Base-by-base conservation (phyloP, 2,329 filamentous ascomycete genomes). In the Pseudogymnoascus sp. region DNA sequence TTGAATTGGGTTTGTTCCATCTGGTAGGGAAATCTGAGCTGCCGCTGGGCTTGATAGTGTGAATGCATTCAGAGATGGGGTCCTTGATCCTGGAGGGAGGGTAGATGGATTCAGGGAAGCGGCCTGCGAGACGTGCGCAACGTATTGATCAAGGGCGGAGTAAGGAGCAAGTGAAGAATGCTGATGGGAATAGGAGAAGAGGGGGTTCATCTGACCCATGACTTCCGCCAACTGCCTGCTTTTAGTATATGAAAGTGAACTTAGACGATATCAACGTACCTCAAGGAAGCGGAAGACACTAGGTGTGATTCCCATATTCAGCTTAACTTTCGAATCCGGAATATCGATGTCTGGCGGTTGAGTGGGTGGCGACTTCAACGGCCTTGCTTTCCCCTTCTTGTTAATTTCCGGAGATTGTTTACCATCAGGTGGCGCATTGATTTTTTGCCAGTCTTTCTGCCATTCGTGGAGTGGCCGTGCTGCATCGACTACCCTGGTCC, bases 391-490 rank as follows among this genome's bases (percentile, higher is more conserved):
- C 70, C 76, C 75, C 76, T 87, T 87, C 72, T 87, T 87, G 71
- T 80, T 85, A 80, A 87, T 83, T 68, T 87, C 84, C 0, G 84
- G 84, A 1, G 84, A 87, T 62, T 78, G 73, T 69, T 84, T 86
- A 59, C 72, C 74, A 65, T 86, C 83, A 6, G 64, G 60, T 61
- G 78, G 76, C 1, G 76, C 71, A 71, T 87, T 87, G 43, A 83
- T 71, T 68, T 76, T 81, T 63, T 79, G 77, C 84, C 84, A 87
- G 22, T 87, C 84, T 73, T 87, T 87, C 66, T 81, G 76, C 84
- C 84, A 87, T 64, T 80, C 78, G 65, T 87, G 84, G 25, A 80
- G 76, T 2, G 84, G 84, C 67, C 82, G 81, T 12, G 84, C 83
- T 6, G 82, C 82, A 47, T 85, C 77, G 38, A 87, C 81, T 7